Evolutionary conservation across 2,329 filamentous ascomycete genomes (phyloP), one percentile per base, ranked within the genome.

Genomic region (Monascus ruber): DNA sequence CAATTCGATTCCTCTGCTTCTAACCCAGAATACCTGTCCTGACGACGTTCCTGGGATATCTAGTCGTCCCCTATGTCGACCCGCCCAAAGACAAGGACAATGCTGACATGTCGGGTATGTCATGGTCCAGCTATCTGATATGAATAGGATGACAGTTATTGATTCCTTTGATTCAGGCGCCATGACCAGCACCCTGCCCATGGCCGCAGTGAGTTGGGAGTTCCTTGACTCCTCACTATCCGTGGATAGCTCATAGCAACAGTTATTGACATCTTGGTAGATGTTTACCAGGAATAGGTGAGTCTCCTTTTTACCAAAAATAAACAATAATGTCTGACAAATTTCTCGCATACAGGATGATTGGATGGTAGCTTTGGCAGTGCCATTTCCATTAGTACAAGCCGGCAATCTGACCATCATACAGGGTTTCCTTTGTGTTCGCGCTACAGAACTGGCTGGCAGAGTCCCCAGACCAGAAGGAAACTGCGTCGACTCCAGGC

Each of bases 231-330:
- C 8, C n/a, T 11, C 7, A 28, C 24, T 36, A 31, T 31, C 11
- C 29, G 29, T 31, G 29, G n/a, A 8, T 31, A 31, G 8, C 11
- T 42, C 42, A 17, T 17, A 17, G 17, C 17, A 17, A 17, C 17
- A 17, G 17, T 17, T 17, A 17, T 49, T 55, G 41, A 56, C 41
- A 34, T 33, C 9, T n/a, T 32, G 27, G 26, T 48, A 79, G 74
- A 93, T 94, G 74, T 91, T 94, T 60, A 91, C 83, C 52, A 76
- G 87, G 50, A 94, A 94, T 68, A 83, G 85, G 74, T 91, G 66
- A 65, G 70, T 48, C 17, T 17, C 17, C 17, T 11, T 33, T 4
- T 24, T 8, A 26, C 9, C 5, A 17, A 26, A 34, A 46, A 38
- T 24, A 10, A 33, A 50, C 46, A 17, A 17, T 17, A 17, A 17